Base-by-base conservation (phyloP, 768 basidiomycete species). In the Leucogyrophana mollusca region DNA sequence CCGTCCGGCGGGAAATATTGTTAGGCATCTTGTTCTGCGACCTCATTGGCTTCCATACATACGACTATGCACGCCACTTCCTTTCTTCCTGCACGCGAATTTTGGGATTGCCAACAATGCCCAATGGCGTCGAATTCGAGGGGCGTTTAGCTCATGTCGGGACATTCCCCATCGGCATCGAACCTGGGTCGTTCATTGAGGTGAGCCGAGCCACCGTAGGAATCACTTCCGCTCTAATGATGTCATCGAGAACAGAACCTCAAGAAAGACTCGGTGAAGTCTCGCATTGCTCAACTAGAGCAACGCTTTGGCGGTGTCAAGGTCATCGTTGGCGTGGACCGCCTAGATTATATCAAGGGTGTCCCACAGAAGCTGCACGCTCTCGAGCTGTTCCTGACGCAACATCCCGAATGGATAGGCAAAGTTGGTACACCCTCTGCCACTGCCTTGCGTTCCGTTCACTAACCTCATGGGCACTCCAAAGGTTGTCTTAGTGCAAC, bases 11-110 rank as follows among this genome's bases (percentile, higher is more conserved):
- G 46, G 96, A 99, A 69, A 98, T 99, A 52, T 74, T 99, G n/a
- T 83, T 97, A 27, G 96, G 96, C 23, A 80, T 97, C 35, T 77
- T 98, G 11, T 92, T 94, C 66, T 97, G 91, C 59, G 95, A 99
- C 62, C 78, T 99, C 51, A 93, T 99, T 59, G 96, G 96, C 11
- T 99, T 98, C 82, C 96, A 99, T 74, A 99, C 96, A 8, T 99
- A 95, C 69, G 96, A 99, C 68, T 99, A 99, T 61, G 96, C 96
- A 2, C 94, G 96, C 34, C 96, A 99, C 68, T 99, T 99, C 82
- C 78, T 99, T 40, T 98, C 95, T 7, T 95, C 93, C 34, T 97
- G 94, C 68, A 97, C 96, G 2, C 88, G 96, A 36, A 95, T 99
- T 54, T 83, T 99, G 32, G 88, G 87, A 25, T 78, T 98, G 24